These are phyloP conservation scores for Coniochaeta hoffmannii DNA, from an alignment of 2,329 filamentous ascomycete species.

Conservation along the genomic window DNA sequence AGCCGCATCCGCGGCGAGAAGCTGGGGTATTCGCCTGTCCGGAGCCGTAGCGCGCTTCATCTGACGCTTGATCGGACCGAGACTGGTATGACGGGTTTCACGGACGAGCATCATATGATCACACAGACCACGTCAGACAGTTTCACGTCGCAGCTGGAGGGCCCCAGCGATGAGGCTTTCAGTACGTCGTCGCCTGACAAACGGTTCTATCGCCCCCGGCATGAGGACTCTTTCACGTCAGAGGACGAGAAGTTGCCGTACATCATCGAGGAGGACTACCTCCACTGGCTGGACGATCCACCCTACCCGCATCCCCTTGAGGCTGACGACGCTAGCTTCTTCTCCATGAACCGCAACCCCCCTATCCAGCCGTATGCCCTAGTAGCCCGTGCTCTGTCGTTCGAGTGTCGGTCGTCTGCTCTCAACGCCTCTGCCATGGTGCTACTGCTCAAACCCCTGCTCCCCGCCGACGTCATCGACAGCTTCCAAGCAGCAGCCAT, in stretches of 20 bases:
- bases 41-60: slow-evolving; percentile 5
- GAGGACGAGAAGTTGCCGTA: slow-evolving; percentile 20
- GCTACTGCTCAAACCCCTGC: slow-evolving; percentile 49
- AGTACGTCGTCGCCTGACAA: slow-evolving; percentile 5
- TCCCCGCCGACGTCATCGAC: slow-evolving; percentile 48
- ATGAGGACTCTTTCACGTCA: slow-evolving; percentile 4
- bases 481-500: slow-evolving; percentile 47
- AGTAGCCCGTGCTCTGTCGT: slow-evolving; percentile 44
- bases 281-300: slow-evolving; percentile 51
- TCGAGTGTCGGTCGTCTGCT: slow-evolving; percentile 48
- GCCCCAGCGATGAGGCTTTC: slow-evolving; percentile 3
- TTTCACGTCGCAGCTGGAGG: slow-evolving; percentile 12
- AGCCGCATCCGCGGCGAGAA: slow-evolving; percentile 37
- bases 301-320: slow-evolving; percentile 40
- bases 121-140: slow-evolving; percentile 37
- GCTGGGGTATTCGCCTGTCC: slow-evolving; percentile 19
- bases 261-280: slow-evolving; percentile 50
- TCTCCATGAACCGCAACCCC: slow-evolving; percentile 12
- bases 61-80: slow-evolving; percentile 14
- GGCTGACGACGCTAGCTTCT: slow-evolving; percentile 10
- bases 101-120: slow-evolving; percentile 28
- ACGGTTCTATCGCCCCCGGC: slow-evolving; percentile 10
- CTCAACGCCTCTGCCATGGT: slow-evolving; percentile 55
- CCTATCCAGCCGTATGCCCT: slow-evolving; percentile 50
- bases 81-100: slow-evolving; percentile 14